These are phyloP conservation scores for Emergomyces orientalis DNA, from an alignment of 2,329 filamentous ascomycete genomes.

Conservation along the genomic window DNA sequence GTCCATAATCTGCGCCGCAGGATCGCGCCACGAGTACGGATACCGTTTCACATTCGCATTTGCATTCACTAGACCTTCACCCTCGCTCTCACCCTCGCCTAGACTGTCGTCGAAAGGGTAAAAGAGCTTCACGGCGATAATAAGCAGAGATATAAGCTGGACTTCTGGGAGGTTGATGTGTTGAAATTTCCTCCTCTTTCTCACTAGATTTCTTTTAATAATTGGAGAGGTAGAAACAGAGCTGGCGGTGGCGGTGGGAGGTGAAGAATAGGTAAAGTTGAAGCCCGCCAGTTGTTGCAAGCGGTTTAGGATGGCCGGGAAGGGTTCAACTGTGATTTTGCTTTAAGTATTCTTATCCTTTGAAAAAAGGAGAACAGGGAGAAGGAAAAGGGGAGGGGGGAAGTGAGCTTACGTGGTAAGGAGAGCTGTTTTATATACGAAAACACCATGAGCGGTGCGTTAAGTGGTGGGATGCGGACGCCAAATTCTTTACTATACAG, in stretches of 20 bases:
- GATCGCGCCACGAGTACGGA: conserved; percentile 45
- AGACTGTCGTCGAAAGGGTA: conserved; percentile 61
- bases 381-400: not conserved
- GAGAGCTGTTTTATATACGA: conserved; percentile 62
- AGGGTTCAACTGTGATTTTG: conserved; percentile 23
- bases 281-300: conserved; percentile 42
- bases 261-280: conserved; percentile 49
- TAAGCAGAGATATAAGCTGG: conserved; percentile 58
- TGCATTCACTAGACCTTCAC: conserved; percentile 22
- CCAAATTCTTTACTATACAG: conserved; percentile 60
- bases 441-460: conserved; percentile 58
- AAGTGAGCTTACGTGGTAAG: conserved; percentile 55
- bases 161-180: conserved; percentile 61
- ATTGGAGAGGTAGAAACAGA: not conserved
- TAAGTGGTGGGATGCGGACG: conserved; percentile 63
- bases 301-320: conserved; percentile 46
- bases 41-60: conserved; percentile 29
- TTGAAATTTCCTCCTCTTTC: conserved; percentile 22
- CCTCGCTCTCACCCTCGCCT: not conserved
- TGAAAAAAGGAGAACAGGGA: not conserved
- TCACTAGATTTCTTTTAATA: not conserved
- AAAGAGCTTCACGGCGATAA: conserved; percentile 68
- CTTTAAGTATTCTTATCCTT: conserved; percentile 8
- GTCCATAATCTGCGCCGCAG: conserved; percentile 53
- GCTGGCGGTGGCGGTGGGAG: conserved; percentile 31